phyloP scores from a whole-genome alignment of 192 early-diverging fungal genomes.

The Backusella parvicylindrica region DNA sequence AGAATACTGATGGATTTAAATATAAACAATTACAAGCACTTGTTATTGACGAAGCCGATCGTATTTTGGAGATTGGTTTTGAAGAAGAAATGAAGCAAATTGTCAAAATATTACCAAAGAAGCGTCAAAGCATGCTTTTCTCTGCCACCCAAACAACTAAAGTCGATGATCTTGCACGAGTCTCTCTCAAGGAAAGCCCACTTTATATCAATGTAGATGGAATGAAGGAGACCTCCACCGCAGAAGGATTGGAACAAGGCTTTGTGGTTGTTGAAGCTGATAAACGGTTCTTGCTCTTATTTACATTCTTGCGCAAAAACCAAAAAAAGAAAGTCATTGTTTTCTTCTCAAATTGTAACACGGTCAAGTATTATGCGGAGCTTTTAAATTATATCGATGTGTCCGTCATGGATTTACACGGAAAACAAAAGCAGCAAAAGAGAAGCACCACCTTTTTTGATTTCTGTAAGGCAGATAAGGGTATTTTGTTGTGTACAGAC shows the following conservation, averaged over 20 bases:
- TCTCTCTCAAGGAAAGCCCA: conserved; percentile 95
- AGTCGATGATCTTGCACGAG: conserved; percentile 95
- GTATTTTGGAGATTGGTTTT: conserved; percentile 97
- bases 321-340: conserved; percentile 98
- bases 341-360: conserved; percentile 96
- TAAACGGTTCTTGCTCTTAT: conserved; percentile 92
- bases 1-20: conserved; percentile 94
- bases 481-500: conserved; percentile 94
- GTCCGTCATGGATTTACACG: conserved; percentile 97
- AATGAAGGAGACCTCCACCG: conserved; percentile 92
- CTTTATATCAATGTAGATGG: conserved; percentile 99
- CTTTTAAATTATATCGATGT: conserved; percentile 99
- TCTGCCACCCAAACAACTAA: conserved; percentile 99
- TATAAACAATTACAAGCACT: conserved; percentile 93
- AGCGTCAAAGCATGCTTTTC: conserved; percentile 97
- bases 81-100: conserved; percentile 99
- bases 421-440: conserved; percentile 97
- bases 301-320: conserved; percentile 98
- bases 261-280: conserved; percentile 95
- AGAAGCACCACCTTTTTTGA: conserved; percentile 99
- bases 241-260: conserved; percentile 95
- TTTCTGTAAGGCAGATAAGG: conserved; percentile 92
- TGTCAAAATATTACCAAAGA: conserved; percentile 87
- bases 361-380: conserved; percentile 97
- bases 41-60: conserved; percentile 97